phyloP scores from a whole-genome alignment of 2,329 filamentous ascomycete species.

The Neofusicoccum umdonicola region DNA sequence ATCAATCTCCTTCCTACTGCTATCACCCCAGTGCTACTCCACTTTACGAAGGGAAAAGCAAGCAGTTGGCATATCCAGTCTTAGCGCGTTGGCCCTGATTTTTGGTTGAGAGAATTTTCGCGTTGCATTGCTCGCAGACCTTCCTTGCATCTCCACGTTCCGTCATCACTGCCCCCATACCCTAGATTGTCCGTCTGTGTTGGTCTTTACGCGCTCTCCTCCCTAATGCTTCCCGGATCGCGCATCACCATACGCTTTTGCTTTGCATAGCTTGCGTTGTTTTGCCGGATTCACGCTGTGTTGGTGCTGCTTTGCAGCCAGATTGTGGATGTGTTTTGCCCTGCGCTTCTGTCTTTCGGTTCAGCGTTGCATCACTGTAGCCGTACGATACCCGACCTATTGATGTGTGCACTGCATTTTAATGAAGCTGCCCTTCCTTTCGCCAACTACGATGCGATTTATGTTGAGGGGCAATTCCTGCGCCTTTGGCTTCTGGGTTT shows the following conservation, averaged over 20 bases:
- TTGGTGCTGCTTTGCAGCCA: neutral
- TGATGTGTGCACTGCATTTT: neutral
- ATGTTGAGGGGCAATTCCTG: too few relatives aligned
- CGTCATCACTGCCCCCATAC: neutral
- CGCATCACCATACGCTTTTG: neutral
- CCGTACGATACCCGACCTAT: slow-evolving; percentile 8
- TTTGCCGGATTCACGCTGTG: neutral
- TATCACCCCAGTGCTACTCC: neutral
- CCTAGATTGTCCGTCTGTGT: neutral
- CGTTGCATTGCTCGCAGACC: neutral
- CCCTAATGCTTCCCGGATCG: neutral
- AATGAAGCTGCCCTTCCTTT: neutral
- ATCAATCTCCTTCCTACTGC: neutral
- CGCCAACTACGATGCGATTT: too few relatives aligned
- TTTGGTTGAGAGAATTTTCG: neutral
- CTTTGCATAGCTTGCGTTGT: neutral
- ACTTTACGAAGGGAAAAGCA: neutral
- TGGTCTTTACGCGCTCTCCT: neutral
- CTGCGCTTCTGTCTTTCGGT: neutral
- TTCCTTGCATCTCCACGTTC: neutral
- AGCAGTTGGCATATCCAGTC: neutral
- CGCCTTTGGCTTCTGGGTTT: too few relatives aligned
- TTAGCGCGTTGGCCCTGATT: too few relatives aligned
- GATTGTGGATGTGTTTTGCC: neutral
- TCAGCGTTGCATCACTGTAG: slow-evolving; percentile 5